These are phyloP conservation scores for Populus nigra DNA, from an alignment of 345 rosid species.

Conservation along the genomic window DNA sequence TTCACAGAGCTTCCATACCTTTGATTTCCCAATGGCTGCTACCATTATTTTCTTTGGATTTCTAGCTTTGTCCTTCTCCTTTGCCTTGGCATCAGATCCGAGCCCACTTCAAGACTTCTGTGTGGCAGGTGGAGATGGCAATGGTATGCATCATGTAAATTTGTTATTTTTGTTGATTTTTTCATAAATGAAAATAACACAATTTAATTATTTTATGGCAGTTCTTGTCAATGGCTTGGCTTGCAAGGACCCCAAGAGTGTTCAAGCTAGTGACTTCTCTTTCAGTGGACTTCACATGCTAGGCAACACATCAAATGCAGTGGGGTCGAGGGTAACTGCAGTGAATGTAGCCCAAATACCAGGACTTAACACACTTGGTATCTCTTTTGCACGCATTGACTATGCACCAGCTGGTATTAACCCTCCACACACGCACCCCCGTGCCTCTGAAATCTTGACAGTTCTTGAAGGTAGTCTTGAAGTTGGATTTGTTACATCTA, in stretches of 20 bases:
- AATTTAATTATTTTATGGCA: background rate
- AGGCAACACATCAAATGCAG: background rate
- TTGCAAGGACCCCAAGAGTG: background rate
- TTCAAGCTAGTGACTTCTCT: background rate
- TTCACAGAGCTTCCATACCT: too few species aligned
- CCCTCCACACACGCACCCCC: conserved; percentile 17
- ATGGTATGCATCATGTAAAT: conserved; percentile 2
- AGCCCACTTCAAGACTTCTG: conserved; percentile 32
- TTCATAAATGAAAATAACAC: too few species aligned
- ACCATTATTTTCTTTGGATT: conserved; percentile 1
- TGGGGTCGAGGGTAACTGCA: background rate
- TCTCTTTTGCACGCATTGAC: background rate
- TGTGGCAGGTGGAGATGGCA: conserved; percentile 14
- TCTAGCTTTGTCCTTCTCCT: background rate
- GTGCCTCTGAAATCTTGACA: conserved; percentile 13
- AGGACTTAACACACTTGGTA: too few species aligned
- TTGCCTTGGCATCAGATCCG: conserved; percentile 21
- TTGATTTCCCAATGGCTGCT: background rate
- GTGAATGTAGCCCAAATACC: background rate
- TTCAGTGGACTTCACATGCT: background rate
- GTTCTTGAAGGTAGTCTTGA: conserved; percentile 15
- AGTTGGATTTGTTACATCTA: conserved; percentile 16
- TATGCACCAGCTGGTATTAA: background rate
- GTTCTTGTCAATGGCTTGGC: background rate
- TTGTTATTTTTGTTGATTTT: background rate